phyloP scores from a whole-genome alignment of 2,329 filamentous ascomycete genomes.

The Blumeria graminis region DNA sequence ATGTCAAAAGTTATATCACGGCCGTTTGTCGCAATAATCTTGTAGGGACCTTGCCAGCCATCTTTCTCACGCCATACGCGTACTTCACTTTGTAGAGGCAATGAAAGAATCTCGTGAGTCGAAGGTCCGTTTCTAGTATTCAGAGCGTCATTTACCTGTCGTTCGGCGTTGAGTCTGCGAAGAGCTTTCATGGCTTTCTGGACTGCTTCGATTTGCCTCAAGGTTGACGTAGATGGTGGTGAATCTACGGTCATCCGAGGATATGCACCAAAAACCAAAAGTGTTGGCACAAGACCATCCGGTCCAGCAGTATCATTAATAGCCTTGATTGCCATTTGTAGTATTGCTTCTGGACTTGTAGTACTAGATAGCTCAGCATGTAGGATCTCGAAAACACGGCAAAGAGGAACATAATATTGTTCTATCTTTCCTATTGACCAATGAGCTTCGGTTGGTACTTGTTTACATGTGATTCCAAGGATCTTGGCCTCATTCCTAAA shows the following conservation, averaged over 20 bases:
- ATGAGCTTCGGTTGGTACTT: neutral
- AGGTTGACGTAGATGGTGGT: neutral
- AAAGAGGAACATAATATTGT: neutral
- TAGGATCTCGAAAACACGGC: neutral
- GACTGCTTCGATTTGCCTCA: neutral
- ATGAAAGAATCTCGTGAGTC: too few species aligned
- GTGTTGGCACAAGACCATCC: neutral
- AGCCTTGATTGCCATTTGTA: slow-evolving; percentile 1
- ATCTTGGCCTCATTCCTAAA: too few species aligned
- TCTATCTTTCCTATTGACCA: slow-evolving; percentile 1
- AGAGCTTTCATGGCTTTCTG: slow-evolving; percentile 3
- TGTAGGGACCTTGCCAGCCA: neutral
- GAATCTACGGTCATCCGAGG: too few species aligned
- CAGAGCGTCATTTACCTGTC: slow-evolving; percentile 1
- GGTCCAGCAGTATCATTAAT: neutral
- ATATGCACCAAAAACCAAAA: neutral
- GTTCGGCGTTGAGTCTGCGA: neutral
- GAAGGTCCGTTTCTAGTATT: slow-evolving; percentile 1
- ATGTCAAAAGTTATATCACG: neutral
- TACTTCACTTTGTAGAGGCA: too few species aligned
- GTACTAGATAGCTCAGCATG: neutral
- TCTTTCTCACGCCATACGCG: neutral
- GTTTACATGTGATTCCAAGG: neutral
- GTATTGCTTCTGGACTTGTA: neutral
- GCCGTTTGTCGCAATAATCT: neutral